phyloP scores from a whole-genome alignment of 1,284 basidiomycete species.

The Schizopora paradoxa region DNA sequence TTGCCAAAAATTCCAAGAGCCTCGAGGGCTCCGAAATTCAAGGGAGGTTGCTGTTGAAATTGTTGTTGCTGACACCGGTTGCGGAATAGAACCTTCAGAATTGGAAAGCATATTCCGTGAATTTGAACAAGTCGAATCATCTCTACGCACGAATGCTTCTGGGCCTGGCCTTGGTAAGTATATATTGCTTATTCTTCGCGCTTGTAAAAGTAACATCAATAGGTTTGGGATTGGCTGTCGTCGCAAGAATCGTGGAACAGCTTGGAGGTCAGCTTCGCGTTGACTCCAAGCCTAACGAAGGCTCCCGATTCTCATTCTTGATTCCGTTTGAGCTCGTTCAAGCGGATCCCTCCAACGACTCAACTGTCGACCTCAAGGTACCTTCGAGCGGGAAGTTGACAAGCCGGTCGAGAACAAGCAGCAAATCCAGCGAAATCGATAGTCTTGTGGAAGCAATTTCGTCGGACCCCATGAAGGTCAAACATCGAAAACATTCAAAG shows the following conservation, averaged over 20 bases:
- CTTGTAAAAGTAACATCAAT: too few species aligned
- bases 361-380: conserved; percentile 17
- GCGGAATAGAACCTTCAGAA: conserved; percentile 69
- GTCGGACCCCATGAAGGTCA: conserved; percentile 34
- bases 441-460: conserved; percentile 64
- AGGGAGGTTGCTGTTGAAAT: conserved; percentile 65
- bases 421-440: conserved; percentile 46
- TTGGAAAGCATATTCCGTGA: conserved; percentile 83
- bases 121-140: conserved; percentile 78
- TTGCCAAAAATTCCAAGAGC: conserved; percentile 52
- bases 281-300: conserved; percentile 63
- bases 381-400: conserved; percentile 14
- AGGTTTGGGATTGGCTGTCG: conserved; percentile 77
- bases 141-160: conserved; percentile 32
- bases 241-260: conserved; percentile 80
- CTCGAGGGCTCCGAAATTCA: conserved; percentile 41
- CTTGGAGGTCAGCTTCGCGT: conserved; percentile 77
- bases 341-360: conserved; percentile 15
- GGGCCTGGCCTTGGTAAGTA: conserved; percentile 48
- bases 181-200: too few species aligned
- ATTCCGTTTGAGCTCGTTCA: conserved; percentile 46
- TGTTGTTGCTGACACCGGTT: conserved; percentile 71
- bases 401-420: conserved; percentile 16
- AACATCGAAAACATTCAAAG: neutral
- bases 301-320: conserved; percentile 72